A percentile compares a stretch with the other conserved stretches of the same genome.
Evolutionary conservation across 2,329 filamentous ascomycete genomes (phyloP).

Genomic region (Colletotrichum sp.): DNA sequence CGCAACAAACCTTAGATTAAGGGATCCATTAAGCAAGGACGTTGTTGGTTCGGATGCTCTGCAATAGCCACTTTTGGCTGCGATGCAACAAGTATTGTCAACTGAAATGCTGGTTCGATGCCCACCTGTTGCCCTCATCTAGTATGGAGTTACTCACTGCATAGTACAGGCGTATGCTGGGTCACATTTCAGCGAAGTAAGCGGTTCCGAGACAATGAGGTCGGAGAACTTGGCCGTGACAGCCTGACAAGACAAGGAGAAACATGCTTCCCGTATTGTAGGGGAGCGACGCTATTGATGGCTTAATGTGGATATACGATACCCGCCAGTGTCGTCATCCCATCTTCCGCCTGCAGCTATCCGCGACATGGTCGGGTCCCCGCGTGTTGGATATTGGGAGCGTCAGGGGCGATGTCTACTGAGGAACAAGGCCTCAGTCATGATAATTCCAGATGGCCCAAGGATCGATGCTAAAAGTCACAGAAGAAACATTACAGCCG

Average conservation of each 20-base stretch:
- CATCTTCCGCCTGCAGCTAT: constrained; percentile 2
- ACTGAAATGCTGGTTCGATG: neutral
- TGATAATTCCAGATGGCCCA: neutral
- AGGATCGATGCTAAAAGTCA: neutral
- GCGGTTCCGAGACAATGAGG: neutral
- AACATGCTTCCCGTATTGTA: neutral
- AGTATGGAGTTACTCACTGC: neutral
- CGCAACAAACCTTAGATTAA: neutral
- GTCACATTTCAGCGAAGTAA: neutral
- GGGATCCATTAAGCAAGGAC: neutral
- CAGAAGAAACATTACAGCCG: neutral
- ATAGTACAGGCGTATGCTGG: neutral
- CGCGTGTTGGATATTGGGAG: neutral
- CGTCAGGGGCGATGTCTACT: neutral
- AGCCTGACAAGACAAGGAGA: neutral
- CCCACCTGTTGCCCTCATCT: neutral
- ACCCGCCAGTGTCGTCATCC: constrained; percentile 16
- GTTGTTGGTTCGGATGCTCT: neutral
- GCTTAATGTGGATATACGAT: neutral
- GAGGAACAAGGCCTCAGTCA: neutral
- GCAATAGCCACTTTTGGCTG: neutral
- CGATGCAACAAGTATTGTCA: neutral
- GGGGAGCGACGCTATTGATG: neutral
- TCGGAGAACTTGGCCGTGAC: neutral
- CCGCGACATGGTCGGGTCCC: neutral